Percentiles rank a stretch among this genome's conserved stretches.
These are phyloP conservation scores for Pichia sp. DNA, from an alignment of 1,139 yeast genomes.

Conservation along the genomic window DNA sequence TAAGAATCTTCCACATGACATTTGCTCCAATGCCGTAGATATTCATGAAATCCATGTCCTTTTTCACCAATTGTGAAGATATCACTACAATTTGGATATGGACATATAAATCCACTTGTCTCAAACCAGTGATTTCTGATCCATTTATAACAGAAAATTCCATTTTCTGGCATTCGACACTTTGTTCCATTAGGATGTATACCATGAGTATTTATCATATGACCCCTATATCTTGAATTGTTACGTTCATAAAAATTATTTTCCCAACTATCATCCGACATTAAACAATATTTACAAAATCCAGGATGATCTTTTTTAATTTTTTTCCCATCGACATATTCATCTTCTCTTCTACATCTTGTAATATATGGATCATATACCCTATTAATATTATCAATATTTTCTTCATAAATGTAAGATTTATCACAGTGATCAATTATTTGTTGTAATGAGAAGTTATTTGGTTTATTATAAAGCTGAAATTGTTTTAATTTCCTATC, in stretches of 20 bases:
- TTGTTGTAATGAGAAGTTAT: constrained; percentile 2
- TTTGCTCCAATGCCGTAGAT: constrained; percentile 15
- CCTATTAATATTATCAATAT: constrained; percentile 1
- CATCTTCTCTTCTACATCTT: constrained; percentile 9
- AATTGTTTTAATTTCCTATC: constrained; percentile 11
- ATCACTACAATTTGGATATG: constrained; percentile 8
- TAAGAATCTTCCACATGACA: neutral
- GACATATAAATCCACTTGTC: constrained; percentile 15
- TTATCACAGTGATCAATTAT: constrained; percentile 8
- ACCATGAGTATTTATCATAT: constrained; percentile 19
- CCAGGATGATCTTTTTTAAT: constrained; percentile 18
- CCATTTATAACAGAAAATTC: constrained; percentile 14
- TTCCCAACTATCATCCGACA: constrained; percentile 8
- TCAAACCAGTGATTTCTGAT: constrained; percentile 15
- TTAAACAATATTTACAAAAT: constrained; percentile 16
- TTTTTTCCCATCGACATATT: constrained; percentile 9
- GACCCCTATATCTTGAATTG: constrained; percentile 19
- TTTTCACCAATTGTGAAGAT: constrained; percentile 14
- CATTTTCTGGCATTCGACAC: constrained; percentile 9
- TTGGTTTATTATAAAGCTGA: constrained; percentile 9
- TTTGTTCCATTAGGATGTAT: constrained; percentile 14
- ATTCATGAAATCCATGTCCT: constrained; percentile 17
- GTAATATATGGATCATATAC: constrained; percentile 12
- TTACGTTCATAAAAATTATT: constrained; percentile 16
- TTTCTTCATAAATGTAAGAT: constrained; percentile 12